phyloP scores from a whole-genome alignment of 108 stramenopile species.

The Cyclotella choctawhatcheeana region DNA sequence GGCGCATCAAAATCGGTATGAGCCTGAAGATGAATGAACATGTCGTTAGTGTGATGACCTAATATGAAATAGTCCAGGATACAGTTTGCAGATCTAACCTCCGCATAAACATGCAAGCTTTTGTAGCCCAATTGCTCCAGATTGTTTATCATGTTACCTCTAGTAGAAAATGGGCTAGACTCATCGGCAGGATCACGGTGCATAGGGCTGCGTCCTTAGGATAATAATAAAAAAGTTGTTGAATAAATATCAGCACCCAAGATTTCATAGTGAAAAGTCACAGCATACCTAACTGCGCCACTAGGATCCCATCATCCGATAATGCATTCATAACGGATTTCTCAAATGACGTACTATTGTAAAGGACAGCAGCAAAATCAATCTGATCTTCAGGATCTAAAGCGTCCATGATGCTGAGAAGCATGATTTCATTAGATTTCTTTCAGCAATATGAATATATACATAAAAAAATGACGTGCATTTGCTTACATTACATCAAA shows the following conservation, averaged over 20 bases:
- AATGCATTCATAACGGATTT: constrained; percentile 26
- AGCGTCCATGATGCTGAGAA: constrained; percentile 35
- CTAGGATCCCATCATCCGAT: constrained; percentile 33
- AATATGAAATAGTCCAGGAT: not conserved
- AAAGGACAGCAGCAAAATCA: constrained; percentile 32
- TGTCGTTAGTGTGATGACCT: not conserved
- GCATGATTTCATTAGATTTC: not conserved
- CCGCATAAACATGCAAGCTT: constrained; percentile 45
- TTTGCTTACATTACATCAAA: constrained; percentile 40
- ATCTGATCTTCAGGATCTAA: constrained; percentile 35
- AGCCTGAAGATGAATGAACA: constrained; percentile 1
- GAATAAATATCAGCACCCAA: no score
- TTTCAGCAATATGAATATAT: no score
- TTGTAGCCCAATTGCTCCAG: constrained; percentile 34
- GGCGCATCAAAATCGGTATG: constrained; percentile 25
- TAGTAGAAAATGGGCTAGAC: not conserved
- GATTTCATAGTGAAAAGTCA: not conserved
- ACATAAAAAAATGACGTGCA: no score
- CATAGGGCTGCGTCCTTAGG: constrained; percentile 7
- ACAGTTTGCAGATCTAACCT: constrained; percentile 14
- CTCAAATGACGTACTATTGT: constrained; percentile 26
- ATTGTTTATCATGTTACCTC: constrained; percentile 8
- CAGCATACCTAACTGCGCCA: constrained; percentile 12
- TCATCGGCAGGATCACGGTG: constrained; percentile 14
- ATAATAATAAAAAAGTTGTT: not conserved